phyloP scores from a whole-genome alignment of 768 basidiomycete species.

The Botryobasidium botryosum region DNA sequence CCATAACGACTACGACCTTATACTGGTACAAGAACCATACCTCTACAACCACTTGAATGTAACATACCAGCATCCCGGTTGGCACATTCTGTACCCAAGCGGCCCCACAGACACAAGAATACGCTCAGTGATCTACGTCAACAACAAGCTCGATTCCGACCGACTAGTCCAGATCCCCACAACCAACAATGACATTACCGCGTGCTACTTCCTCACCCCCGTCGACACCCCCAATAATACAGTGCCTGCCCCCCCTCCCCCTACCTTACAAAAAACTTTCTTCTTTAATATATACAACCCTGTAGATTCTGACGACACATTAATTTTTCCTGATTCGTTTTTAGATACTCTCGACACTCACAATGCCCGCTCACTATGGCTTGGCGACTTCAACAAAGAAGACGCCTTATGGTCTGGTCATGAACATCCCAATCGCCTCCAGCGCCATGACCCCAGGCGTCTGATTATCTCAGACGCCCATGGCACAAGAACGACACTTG shows the following conservation, averaged over 20 bases:
- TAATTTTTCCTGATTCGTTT: not conserved
- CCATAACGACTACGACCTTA: not conserved
- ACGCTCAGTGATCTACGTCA: too few species aligned
- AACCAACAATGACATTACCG: not conserved
- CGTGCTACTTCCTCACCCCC: not conserved
- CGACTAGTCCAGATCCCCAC: too few species aligned
- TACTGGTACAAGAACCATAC: conserved; percentile 4
- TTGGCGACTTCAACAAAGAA: conserved; percentile 5
- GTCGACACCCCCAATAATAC: too few species aligned
- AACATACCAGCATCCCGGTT: too few species aligned
- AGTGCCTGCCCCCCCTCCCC: too few species aligned
- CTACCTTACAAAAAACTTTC: too few species aligned
- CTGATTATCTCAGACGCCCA: not conserved
- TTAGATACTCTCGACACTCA: not conserved
- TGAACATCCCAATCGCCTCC: not conserved
- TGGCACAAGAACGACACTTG: not conserved
- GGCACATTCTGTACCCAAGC: too few species aligned
- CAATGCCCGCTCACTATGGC: not conserved
- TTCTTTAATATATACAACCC: conserved; percentile 6
- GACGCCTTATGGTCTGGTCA: conserved; percentile 3
- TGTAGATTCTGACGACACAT: not conserved
- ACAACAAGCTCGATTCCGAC: too few species aligned
- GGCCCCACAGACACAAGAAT: too few species aligned
- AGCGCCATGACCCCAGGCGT: not conserved
- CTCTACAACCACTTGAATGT: not conserved